Conservation (phyloP, 176 grass and related monocot genomes). For the Rhipidocladum racemiflorum region DNA sequence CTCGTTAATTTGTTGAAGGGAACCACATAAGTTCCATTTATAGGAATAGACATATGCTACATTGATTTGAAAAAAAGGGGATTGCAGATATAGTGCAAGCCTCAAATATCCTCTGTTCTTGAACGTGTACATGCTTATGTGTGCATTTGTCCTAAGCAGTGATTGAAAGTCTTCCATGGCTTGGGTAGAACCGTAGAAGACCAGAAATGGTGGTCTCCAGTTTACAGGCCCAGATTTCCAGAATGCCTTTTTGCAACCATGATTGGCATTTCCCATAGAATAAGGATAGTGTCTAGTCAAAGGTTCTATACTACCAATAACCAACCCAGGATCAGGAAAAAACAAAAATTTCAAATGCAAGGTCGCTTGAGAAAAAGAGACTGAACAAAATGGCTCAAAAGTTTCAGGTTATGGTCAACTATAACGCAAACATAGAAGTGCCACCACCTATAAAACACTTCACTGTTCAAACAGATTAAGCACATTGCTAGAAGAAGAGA, state of each 20-base stretch:
- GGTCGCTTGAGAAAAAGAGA: too few relatives aligned
- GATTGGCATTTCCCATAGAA: background rate
- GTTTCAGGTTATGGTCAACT: too few relatives aligned
- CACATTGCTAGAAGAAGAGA: too few relatives aligned
- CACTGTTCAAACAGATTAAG: too few relatives aligned
- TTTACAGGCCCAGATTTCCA: conserved; percentile 3
- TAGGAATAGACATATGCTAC: background rate
- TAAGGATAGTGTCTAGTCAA: background rate
- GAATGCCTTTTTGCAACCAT: background rate
- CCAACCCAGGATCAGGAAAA: too few relatives aligned
- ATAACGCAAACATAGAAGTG: too few relatives aligned
- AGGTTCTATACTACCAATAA: background rate
- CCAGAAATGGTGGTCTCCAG: background rate
- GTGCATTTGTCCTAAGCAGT: background rate
- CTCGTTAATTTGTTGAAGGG: too few relatives aligned
- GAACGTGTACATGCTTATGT: background rate
- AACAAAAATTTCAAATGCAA: too few relatives aligned
- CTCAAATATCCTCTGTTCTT: background rate
- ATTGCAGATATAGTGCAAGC: background rate
- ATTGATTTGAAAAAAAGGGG: background rate
- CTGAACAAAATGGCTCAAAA: too few relatives aligned
- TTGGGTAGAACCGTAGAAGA: background rate
- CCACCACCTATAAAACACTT: too few relatives aligned
- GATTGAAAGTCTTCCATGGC: background rate
- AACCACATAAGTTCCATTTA: too few relatives aligned